Conservation (phyloP, 768 basidiomycete species). For the Trametes elegans region DNA sequence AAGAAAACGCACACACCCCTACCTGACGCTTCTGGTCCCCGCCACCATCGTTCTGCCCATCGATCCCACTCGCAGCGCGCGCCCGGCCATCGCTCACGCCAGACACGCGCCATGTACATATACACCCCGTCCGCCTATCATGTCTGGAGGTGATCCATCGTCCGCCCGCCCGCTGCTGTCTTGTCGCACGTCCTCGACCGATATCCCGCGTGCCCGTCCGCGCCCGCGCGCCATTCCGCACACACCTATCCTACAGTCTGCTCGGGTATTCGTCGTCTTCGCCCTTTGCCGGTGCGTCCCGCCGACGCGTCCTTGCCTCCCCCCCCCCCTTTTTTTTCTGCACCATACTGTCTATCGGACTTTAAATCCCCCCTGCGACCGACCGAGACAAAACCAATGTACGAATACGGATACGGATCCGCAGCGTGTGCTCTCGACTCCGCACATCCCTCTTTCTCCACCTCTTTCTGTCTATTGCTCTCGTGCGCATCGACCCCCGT, state of each 20-base stretch:
- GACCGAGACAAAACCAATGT: neutral
- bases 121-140: no score
- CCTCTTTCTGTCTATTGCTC: neutral
- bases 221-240: neutral
- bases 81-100: no score
- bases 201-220: neutral
- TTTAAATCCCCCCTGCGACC: no score
- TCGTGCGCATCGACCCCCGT: neutral
- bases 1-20: no score
- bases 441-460: neutral
- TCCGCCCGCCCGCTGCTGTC: neutral
- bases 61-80: no score
- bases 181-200: neutral
- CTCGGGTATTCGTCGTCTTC: slow-evolving; percentile 20
- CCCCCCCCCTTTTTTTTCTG: no score
- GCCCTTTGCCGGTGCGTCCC: no score
- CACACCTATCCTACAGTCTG: slow-evolving; percentile 19
- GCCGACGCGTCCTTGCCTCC: neutral
- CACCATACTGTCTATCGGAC: no score
- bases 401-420: neutral
- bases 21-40: no score
- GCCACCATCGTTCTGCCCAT: no score
- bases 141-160: neutral
- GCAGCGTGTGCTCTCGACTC: no score
- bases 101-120: neutral